Conservation (phyloP, 768 basidiomycete genomes). For the Mycena epipterygia region DNA sequence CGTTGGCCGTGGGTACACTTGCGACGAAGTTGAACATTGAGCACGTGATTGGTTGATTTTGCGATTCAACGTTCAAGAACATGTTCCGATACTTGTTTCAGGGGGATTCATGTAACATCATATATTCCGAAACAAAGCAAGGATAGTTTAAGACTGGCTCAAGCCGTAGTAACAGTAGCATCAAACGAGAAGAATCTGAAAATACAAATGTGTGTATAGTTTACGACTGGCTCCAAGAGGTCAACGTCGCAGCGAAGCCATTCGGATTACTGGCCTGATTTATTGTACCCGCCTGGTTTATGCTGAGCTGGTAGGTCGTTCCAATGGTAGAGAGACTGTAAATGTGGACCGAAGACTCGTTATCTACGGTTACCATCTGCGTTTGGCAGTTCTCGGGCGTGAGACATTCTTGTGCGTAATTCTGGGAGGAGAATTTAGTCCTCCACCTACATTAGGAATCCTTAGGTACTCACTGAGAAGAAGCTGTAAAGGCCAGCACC, state of each 20-base stretch:
- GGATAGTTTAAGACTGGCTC: too few species aligned
- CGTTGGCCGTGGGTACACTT: too few species aligned
- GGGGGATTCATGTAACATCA: too few species aligned
- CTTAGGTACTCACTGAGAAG: too few species aligned
- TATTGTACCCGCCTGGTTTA: constrained; percentile 61
- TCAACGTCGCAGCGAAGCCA: constrained; percentile 43
- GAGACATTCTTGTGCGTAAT: constrained; percentile 67
- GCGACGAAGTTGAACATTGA: not conserved
- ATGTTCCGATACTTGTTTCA: too few species aligned
- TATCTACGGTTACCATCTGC: constrained; percentile 69
- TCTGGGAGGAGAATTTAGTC: too few species aligned
- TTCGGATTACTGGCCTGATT: constrained; percentile 63
- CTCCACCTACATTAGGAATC: too few species aligned
- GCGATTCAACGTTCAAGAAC: too few species aligned
- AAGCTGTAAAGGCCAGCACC: constrained; percentile 84
- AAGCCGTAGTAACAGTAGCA: too few species aligned
- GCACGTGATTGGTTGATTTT: not conserved
- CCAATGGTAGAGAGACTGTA: constrained; percentile 75
- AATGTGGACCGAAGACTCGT: constrained; percentile 61
- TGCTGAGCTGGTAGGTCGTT: constrained; percentile 64
- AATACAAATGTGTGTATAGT: too few species aligned
- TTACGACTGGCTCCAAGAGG: constrained; percentile 27
- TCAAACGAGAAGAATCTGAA: too few species aligned
- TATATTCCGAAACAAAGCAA: too few species aligned
- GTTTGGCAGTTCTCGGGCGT: constrained; percentile 68